Base-by-base conservation (phyloP, 345 rosid species). In the Crucihimalaya himalaica region DNA sequence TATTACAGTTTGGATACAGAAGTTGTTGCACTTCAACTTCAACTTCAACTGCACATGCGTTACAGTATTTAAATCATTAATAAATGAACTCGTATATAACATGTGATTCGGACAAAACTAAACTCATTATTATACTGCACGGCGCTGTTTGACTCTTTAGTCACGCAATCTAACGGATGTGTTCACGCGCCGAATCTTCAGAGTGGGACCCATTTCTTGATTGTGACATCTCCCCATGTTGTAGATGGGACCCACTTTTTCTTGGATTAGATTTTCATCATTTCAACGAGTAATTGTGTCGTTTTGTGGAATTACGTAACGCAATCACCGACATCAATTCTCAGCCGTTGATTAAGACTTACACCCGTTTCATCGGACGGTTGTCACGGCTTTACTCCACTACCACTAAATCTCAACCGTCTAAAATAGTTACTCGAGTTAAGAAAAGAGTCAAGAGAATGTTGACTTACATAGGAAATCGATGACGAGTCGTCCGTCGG, bases 401-500 rank as follows among this genome's bases (percentile, higher is more conserved):
- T 52, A 43, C 5, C 8, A 51, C 34, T 68, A 69, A 40, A 23
- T 54, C 70, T 55, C 60, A 28, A 51, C 69, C 69, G 79, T 68
- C 45, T 18, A 39, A 28, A 39, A 28, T 75, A 5, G 7, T 14
- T 19, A 2, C 39, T 6, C 12, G 15, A 31, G 31, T 65, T 27
- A 0, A n/a, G 29, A 43, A 66, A 37, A 16, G 31, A 37, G 11
- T 3, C 29, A 42, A 19, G 16, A 63, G 3, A 57, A 14, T 18
- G 25, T 51, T 58, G 51, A 82, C 96, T 79, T 79, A 92, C 96
- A 87, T 56, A 92, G 92, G 74, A 92, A 80, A 81, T 92, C 98
- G 76, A 89, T 81, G 25, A 89, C 42, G 46, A 92, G 91, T 19
- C 98, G 86, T n/a, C 98, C 98, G 27, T 92, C 96, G 15, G 91